Evolutionary conservation across 345 rosid species (phyloP).

Genomic region (Citrus glauca): DNA sequence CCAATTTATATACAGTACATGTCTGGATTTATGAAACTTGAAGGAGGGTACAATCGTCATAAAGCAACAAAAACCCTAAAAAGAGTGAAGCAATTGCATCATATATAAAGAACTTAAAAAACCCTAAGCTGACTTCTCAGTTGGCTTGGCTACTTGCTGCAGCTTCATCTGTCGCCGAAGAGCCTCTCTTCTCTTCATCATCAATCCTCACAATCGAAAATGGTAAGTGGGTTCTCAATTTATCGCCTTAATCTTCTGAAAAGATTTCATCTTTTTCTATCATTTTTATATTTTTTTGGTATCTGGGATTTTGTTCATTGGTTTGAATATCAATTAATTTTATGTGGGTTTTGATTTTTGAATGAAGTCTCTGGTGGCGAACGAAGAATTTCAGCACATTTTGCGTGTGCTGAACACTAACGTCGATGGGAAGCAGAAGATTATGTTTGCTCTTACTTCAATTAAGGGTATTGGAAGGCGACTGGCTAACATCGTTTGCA

Average conservation of each 20-base stretch:
- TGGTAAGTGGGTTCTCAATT: neutral
- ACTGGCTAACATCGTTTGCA: conserved; percentile 87
- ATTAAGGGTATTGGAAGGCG: conserved; percentile 92
- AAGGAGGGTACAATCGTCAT: conserved; percentile 11
- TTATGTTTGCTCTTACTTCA: conserved; percentile 88
- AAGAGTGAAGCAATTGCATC: neutral
- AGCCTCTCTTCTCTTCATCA: conserved; percentile 6
- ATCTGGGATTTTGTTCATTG: neutral
- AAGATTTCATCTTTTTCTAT: neutral
- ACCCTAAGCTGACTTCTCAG: neutral
- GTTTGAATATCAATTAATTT: neutral
- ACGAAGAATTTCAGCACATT: conserved; percentile 90
- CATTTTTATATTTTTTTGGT: neutral
- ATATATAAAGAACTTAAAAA: neutral
- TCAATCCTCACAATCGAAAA: conserved; percentile 1
- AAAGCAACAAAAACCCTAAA: neutral
- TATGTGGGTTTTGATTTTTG: neutral
- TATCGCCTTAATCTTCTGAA: neutral
- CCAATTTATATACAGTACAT: too few relatives aligned
- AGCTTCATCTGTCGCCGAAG: neutral
- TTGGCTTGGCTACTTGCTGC: conserved; percentile 3
- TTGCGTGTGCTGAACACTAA: conserved; percentile 89
- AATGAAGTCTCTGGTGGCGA: conserved; percentile 74
- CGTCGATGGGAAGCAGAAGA: conserved; percentile 88
- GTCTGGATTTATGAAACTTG: too few relatives aligned